Base-by-base conservation (phyloP, 768 basidiomycete genomes). In the Rhizopogon rudus region DNA sequence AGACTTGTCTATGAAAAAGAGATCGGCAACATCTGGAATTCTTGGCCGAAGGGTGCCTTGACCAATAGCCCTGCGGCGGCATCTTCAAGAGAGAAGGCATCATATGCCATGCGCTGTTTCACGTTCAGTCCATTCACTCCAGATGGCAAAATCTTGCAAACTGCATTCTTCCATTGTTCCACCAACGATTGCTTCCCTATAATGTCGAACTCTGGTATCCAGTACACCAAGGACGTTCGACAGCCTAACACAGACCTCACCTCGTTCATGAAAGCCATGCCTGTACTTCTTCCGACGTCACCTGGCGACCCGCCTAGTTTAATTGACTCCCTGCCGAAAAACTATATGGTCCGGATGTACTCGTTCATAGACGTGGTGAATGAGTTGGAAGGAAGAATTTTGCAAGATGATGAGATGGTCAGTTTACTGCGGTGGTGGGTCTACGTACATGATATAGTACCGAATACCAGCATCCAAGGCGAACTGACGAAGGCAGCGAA, bases 101-200 rank as follows among this genome's bases (percentile, higher is more conserved):
- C 91, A n/a, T 91, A 93, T 62, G 81, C 86, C 5, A 76, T 97
- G 55, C 81, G 81, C 53, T 96, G 93, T 73, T 98, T 97, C 75
- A 87, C 90, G 1, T 97, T 91, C 71, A 81, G 83, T 57, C 73
- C 80, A 2, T 94, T 93, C 0, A 94, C 93, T 0, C 93, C 95
- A 1, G 90, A 88, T 0, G 64, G 81, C 5, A 71, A 70, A 9
- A 68, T 81, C 20, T 78, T 93, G 56, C 84, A 91, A 65, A 71
- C 77, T 1, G 83, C 86, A 29, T 29, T 29, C 58, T 74, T 76
- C 12, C 66, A 75, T 29, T 29, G 29, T 5, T 29, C 29, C 3
- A 5, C 1, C 0, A 73, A 71, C 20, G 67, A 71, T 3, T 68
- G 74, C 1, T 82, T 95, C 64, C 81, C 87, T 0, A 75, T 98